phyloP scores from a whole-genome alignment of 169 alveolate genomes.

The Cryptosporidium sp. region DNA sequence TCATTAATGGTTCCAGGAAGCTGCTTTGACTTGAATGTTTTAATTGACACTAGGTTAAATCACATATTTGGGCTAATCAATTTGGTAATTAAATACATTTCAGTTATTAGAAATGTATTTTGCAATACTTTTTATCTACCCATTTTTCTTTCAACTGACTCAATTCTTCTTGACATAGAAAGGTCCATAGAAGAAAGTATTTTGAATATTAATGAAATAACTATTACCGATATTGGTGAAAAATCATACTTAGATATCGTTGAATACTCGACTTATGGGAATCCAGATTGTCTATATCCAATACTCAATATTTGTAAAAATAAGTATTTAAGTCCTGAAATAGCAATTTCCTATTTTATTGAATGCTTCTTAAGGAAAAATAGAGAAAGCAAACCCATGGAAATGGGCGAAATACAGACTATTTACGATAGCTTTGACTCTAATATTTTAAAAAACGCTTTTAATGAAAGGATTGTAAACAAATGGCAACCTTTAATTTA shows the following conservation, averaged over 20 bases:
- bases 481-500: slow-evolving; percentile 48
- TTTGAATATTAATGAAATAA: slow-evolving; percentile 16
- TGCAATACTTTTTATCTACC: slow-evolving; percentile 36
- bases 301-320: neutral
- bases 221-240: slow-evolving; percentile 46
- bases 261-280: slow-evolving; percentile 10
- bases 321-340: slow-evolving; percentile 61
- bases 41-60: neutral
- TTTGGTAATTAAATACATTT: slow-evolving; percentile 38
- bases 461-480: slow-evolving; percentile 10
- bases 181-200: slow-evolving; percentile 9
- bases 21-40: neutral
- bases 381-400: neutral
- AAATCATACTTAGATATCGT: neutral
- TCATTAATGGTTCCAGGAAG: slow-evolving; percentile 15
- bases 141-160: slow-evolving; percentile 53
- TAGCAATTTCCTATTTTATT: slow-evolving; percentile 43
- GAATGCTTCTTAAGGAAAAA: slow-evolving; percentile 11
- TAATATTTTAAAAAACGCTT: neutral
- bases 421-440: slow-evolving; percentile 25
- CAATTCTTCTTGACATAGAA: slow-evolving; percentile 37
- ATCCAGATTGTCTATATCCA: slow-evolving; percentile 18
- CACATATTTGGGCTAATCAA: slow-evolving; percentile 16
- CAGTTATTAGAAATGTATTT: slow-evolving; percentile 31
- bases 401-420: neutral